phyloP scores from a whole-genome alignment of 1,284 basidiomycete genomes.

The Cryptococcus deneoformans region DNA sequence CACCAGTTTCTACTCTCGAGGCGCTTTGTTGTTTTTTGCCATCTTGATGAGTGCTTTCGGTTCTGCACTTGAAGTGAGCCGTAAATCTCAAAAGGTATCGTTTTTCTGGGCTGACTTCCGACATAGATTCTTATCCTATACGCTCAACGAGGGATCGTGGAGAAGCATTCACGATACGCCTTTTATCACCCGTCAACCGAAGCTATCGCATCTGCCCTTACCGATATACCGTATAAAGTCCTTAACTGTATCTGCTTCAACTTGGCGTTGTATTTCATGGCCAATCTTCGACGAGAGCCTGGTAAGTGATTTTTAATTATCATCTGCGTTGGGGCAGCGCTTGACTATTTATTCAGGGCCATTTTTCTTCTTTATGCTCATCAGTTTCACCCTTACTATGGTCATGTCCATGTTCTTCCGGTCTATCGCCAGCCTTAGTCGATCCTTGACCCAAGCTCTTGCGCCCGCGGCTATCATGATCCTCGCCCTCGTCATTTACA shows the following conservation, averaged over 20 bases:
- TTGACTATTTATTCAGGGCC: neutral
- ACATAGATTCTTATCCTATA: conserved; percentile 51
- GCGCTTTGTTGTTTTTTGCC: conserved; percentile 51
- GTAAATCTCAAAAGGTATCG: neutral
- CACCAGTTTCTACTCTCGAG: conserved; percentile 39
- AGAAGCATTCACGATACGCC: conserved; percentile 51
- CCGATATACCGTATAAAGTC: conserved; percentile 54
- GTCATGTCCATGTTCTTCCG: conserved; percentile 55
- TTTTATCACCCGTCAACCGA: conserved; percentile 53
- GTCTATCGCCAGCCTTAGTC: conserved; percentile 51
- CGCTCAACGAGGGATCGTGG: conserved; percentile 52
- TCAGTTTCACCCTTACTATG: conserved; percentile 37
- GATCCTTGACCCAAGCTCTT: conserved; percentile 37
- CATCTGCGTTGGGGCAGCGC: no score
- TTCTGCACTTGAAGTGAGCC: conserved; percentile 29
- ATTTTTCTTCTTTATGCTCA: conserved; percentile 3
- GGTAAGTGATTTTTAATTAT: conserved; percentile 11
- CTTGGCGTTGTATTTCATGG: conserved; percentile 51
- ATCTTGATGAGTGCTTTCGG: conserved; percentile 31
- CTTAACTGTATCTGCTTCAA: conserved; percentile 47
- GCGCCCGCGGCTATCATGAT: conserved; percentile 50
- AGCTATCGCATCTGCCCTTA: conserved; percentile 51
- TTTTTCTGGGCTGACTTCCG: neutral
- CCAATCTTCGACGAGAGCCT: conserved; percentile 48
- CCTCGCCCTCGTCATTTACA: conserved; percentile 53